These are phyloP conservation scores for Starmerella stellata DNA, from an alignment of 805 yeast species.

Conservation along the genomic window DNA sequence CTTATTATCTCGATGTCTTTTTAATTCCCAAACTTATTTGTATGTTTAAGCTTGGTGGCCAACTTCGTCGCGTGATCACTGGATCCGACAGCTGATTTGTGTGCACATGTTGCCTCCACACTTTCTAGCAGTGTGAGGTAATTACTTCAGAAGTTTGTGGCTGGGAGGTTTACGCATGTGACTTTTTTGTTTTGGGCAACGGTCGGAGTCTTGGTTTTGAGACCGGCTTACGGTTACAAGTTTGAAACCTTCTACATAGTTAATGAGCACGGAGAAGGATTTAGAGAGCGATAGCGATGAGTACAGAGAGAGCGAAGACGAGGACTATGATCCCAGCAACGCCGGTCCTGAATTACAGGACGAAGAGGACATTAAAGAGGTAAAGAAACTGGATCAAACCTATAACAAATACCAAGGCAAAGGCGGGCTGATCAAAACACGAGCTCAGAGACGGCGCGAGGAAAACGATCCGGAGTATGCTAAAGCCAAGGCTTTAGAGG, in stretches of 20 bases:
- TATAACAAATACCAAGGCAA: slow-evolving; percentile 40
- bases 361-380: slow-evolving; percentile 26
- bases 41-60: too few relatives aligned
- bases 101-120: too few relatives aligned
- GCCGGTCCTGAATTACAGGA: slow-evolving; percentile 16
- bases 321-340: slow-evolving; percentile 34
- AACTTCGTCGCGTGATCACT: too few relatives aligned
- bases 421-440: slow-evolving; percentile 54
- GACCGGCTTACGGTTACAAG: too few relatives aligned
- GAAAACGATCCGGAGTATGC: slow-evolving; percentile 19
- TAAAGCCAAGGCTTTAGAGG: background rate
- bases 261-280: background rate
- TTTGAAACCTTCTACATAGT: too few relatives aligned
- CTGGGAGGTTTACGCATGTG: slow-evolving; percentile 1
- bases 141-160: too few relatives aligned
- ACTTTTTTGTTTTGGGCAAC: too few relatives aligned
- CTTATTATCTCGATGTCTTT: too few relatives aligned
- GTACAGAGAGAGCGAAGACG: slow-evolving; percentile 40
- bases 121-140: too few relatives aligned
- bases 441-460: slow-evolving; percentile 35
- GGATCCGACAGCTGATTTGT: too few relatives aligned
- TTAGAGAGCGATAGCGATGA: slow-evolving; percentile 17
- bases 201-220: too few relatives aligned
- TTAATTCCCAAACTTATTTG: too few relatives aligned
- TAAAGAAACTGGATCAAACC: slow-evolving; percentile 20